Conservation (phyloP, 2,329 filamentous ascomycete genomes). For the Diplodia sapinea region DNA sequence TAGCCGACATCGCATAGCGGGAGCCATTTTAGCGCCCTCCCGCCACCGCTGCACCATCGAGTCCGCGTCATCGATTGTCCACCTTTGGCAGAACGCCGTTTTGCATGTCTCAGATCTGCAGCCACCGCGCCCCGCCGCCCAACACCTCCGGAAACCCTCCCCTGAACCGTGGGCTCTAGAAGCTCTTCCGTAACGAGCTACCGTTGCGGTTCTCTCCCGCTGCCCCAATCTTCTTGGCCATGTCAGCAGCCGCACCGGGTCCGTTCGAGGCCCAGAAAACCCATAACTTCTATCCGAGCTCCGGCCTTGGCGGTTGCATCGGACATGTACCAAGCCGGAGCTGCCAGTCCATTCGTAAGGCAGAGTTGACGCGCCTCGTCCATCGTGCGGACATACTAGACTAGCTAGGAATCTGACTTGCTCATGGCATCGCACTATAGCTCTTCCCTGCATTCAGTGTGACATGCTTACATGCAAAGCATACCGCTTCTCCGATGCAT, state of each 20-base stretch:
- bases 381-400: background rate
- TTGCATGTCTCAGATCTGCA: conserved; percentile 14
- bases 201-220: background rate
- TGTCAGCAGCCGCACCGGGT: background rate
- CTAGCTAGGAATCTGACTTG: background rate
- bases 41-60: background rate
- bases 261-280: background rate
- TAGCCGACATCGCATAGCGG: background rate
- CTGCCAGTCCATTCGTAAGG: background rate
- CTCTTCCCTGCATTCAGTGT: background rate
- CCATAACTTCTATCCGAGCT: background rate
- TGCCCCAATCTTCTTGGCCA: background rate
- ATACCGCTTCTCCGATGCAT: background rate
- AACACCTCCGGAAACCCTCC: background rate
- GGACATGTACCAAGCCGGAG: no score
- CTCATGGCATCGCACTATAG: background rate
- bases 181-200: background rate
- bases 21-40: background rate
- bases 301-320: background rate
- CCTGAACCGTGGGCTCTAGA: background rate
- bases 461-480: background rate
- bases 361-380: background rate
- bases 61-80: background rate
- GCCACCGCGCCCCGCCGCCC: no score
- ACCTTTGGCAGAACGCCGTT: background rate